Evolutionary conservation across 2,329 filamentous ascomycete genomes (phyloP).

Genomic region (Trichoderma afroharzianum): DNA sequence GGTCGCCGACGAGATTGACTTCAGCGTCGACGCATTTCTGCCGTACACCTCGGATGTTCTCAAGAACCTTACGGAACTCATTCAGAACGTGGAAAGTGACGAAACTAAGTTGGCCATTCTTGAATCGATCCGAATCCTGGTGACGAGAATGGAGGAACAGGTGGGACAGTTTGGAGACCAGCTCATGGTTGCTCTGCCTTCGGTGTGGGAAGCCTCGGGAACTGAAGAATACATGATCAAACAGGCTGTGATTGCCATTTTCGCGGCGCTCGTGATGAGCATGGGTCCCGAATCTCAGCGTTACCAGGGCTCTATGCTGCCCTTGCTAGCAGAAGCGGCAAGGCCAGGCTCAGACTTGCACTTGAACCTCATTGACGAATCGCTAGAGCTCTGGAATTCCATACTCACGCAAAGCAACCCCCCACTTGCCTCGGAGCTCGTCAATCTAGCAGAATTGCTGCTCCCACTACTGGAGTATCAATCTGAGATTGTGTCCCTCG

Average conservation of each 20-base stretch:
- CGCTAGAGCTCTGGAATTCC: constrained; percentile 81
- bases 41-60: constrained; percentile 75
- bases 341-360: constrained; percentile 71
- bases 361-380: constrained; percentile 85
- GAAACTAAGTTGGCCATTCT: constrained; percentile 90
- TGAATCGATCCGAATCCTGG: constrained; percentile 77
- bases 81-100: constrained; percentile 73
- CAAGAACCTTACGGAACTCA: constrained; percentile 68
- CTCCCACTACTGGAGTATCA: constrained; percentile 66
- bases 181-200: constrained; percentile 75
- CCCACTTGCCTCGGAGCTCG: constrained; percentile 59
- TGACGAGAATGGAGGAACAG: constrained; percentile 75
- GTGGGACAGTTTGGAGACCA: constrained; percentile 68
- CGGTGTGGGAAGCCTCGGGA: constrained; percentile 79
- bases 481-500: constrained; percentile 58
- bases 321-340: constrained; percentile 76
- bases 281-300: constrained; percentile 74
- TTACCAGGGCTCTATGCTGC: constrained; percentile 77
- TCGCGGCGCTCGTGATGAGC: constrained; percentile 79
- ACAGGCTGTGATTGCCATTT: constrained; percentile 82
- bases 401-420: constrained; percentile 64
- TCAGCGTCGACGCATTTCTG: constrained; percentile 67
- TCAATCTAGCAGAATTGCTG: constrained; percentile 58
- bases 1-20: constrained; percentile 81
- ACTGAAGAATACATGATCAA: constrained; percentile 86